phyloP scores from a whole-genome alignment of 305 asterid genomes.

The Ajuga reptans region DNA sequence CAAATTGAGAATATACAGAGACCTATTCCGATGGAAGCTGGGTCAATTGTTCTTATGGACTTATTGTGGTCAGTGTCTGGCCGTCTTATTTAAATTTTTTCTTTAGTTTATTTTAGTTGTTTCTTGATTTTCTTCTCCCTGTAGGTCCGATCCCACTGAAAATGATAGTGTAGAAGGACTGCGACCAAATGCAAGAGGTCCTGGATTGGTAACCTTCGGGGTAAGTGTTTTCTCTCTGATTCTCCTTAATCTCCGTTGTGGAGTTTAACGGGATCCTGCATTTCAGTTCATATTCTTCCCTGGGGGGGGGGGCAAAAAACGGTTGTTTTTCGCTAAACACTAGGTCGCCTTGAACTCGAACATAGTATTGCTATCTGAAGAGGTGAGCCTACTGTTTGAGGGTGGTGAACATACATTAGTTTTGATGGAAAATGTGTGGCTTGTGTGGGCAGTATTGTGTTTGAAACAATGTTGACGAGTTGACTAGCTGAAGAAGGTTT shows the following conservation, averaged over 20 bases:
- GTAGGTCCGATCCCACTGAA: conserved; percentile 99
- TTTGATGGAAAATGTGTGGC: too few relatives aligned
- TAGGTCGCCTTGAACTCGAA: not conserved
- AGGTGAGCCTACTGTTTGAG: too few relatives aligned
- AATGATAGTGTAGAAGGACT: conserved; percentile 98
- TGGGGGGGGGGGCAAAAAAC: not conserved
- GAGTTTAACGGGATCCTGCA: not conserved
- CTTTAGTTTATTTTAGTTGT: not conserved
- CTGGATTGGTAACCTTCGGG: conserved; percentile 98
- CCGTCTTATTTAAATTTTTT: conserved; percentile 1
- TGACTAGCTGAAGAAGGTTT: too few relatives aligned
- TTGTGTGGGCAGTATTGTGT: too few relatives aligned
- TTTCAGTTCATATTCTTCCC: not conserved
- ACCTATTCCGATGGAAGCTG: conserved; percentile 97
- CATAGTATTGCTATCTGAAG: too few relatives aligned
- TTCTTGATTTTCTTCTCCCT: conserved; percentile 17
- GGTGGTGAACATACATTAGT: too few relatives aligned
- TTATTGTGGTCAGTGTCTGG: conserved; percentile 63
- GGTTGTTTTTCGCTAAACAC: not conserved
- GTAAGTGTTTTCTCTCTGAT: conserved; percentile 40
- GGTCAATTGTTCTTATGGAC: conserved; percentile 96
- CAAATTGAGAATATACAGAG: conserved; percentile 88
- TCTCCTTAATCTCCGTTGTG: not conserved
- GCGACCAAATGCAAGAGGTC: conserved; percentile 99
- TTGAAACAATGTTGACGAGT: too few relatives aligned